Evolutionary conservation across 352 stramenopile genomes (phyloP).

Genomic region (Aphanomyces astaci): DNA sequence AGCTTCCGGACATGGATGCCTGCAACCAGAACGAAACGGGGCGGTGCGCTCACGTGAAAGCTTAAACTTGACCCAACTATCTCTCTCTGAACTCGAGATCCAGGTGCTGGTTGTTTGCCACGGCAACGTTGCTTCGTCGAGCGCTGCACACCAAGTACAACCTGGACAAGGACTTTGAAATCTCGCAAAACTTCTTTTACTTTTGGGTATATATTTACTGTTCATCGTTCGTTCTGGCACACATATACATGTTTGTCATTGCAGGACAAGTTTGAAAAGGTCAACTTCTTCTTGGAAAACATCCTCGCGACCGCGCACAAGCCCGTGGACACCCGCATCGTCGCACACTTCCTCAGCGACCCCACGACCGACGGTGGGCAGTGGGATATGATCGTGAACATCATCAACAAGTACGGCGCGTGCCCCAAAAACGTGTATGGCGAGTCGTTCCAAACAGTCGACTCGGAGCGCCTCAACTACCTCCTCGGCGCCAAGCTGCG

Average conservation of each 20-base stretch:
- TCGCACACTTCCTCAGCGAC: slow-evolving; percentile 27
- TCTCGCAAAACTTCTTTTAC: slow-evolving; percentile 30
- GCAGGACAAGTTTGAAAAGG: slow-evolving; percentile 32
- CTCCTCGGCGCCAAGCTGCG: slow-evolving; percentile 24
- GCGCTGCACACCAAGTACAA: slow-evolving; percentile 26
- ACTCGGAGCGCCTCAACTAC: slow-evolving; percentile 18
- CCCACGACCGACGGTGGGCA: slow-evolving; percentile 27
- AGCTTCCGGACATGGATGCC: slow-evolving; percentile 24
- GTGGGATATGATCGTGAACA: slow-evolving; percentile 27
- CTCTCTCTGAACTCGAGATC: not conserved
- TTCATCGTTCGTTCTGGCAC: not conserved
- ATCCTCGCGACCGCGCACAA: slow-evolving; percentile 24
- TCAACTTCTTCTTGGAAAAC: slow-evolving; percentile 31
- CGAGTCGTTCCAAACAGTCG: slow-evolving; percentile 8
- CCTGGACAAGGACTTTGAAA: slow-evolving; percentile 27
- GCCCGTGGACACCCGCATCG: slow-evolving; percentile 20
- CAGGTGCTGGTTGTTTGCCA: slow-evolving; percentile 30
- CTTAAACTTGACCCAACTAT: not conserved
- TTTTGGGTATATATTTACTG: slow-evolving; percentile 21
- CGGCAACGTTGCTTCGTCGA: slow-evolving; percentile 25
- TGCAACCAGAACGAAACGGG: slow-evolving; percentile 29
- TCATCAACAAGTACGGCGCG: slow-evolving; percentile 29
- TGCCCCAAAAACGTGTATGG: slow-evolving; percentile 27
- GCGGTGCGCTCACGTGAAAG: slow-evolving; percentile 15
- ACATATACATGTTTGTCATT: not conserved